Evolutionary conservation across 2,329 filamentous ascomycete genomes (phyloP).

Genomic region (Alternaria ventricosa): DNA sequence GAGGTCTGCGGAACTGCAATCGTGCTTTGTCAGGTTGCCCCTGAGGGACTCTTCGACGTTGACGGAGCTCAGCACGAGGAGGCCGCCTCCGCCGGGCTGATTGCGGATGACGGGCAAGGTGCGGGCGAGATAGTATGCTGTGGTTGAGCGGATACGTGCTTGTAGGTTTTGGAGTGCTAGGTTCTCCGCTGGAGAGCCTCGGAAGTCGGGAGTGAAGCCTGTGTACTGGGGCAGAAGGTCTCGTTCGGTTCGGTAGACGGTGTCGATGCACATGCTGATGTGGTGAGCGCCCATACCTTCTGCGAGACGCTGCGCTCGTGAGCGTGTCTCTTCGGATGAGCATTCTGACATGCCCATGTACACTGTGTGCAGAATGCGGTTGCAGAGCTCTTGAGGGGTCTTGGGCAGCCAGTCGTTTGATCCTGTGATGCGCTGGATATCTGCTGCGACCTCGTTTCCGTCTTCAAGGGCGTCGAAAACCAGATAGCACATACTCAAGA

Average conservation of each 20-base stretch:
- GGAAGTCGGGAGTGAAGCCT: neutral
- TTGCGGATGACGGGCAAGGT: constrained; percentile 67
- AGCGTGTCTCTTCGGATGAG: constrained; percentile 38
- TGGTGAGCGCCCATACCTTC: neutral
- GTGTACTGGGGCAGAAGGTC: neutral
- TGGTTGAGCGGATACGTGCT: constrained; percentile 64
- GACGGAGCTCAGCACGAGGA: constrained; percentile 72
- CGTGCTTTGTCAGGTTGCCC: constrained; percentile 73
- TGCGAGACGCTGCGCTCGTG: neutral
- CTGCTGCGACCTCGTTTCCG: constrained; percentile 61
- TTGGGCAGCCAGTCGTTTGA: constrained; percentile 60
- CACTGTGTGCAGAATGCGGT: constrained; percentile 62
- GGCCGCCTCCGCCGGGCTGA: constrained; percentile 61
- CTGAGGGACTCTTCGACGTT: constrained; percentile 65
- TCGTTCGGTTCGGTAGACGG: neutral
- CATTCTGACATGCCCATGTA: constrained; percentile 57
- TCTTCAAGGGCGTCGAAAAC: constrained; percentile 61
- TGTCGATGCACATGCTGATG: neutral
- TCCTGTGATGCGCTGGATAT: constrained; percentile 60
- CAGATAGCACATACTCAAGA: constrained; percentile 59
- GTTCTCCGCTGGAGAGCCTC: neutral
- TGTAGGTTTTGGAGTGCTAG: constrained; percentile 12
- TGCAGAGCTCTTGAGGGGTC: constrained; percentile 66
- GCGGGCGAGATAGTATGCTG: constrained; percentile 69
- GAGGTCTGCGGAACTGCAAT: constrained; percentile 58